A percentile compares a stretch with the other conserved stretches of the same genome.
Conservation (phyloP, 208 protist species). For the Wallacemonas rigidus region DNA sequence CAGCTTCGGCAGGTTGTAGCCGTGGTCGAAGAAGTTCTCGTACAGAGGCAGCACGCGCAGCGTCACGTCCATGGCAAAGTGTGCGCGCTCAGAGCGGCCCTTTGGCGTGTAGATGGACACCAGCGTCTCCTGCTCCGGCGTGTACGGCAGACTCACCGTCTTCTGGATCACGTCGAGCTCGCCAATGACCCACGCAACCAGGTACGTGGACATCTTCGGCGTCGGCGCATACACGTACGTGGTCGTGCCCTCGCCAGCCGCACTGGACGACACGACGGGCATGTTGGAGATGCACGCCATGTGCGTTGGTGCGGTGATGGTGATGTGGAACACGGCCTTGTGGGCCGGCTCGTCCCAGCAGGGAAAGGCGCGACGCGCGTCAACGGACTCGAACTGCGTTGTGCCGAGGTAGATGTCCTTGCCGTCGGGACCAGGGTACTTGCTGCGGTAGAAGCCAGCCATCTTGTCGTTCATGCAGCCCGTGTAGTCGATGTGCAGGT, state of each 20-base stretch:
- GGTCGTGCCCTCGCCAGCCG: slow-evolving; percentile 22
- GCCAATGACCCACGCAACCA: slow-evolving; percentile 93
- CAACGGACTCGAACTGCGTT: slow-evolving; percentile 94
- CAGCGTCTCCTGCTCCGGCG: slow-evolving; percentile 28
- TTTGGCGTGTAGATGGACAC: slow-evolving; percentile 57
- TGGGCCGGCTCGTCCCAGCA: slow-evolving; percentile 96
- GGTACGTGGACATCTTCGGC: slow-evolving; percentile 95
- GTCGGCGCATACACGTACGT: slow-evolving; percentile 73
- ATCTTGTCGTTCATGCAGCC: slow-evolving; percentile 94
- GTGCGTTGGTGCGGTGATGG: slow-evolving; percentile 73
- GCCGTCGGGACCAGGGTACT: slow-evolving; percentile 66
- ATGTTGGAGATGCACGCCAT: slow-evolving; percentile 92
- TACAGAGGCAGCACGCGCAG: slow-evolving; percentile 67
- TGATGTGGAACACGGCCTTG: slow-evolving; percentile 94
- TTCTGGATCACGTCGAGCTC: slow-evolving; percentile 73
- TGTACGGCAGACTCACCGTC: slow-evolving; percentile 23
- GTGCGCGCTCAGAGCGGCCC: slow-evolving; percentile 46
- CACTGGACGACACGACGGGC: slow-evolving; percentile 22
- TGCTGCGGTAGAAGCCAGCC: slow-evolving; percentile 93
- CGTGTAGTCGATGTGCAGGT: slow-evolving; percentile 68
- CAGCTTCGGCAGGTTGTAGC: slow-evolving; percentile 94
- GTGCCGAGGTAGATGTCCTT: slow-evolving; percentile 61
- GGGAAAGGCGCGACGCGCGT: slow-evolving; percentile 92
- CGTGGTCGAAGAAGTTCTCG: slow-evolving; percentile 80
- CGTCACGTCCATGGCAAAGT: slow-evolving; percentile 80